Conservation (phyloP, 768 basidiomycete species). For the Tylopilus intermedius region DNA sequence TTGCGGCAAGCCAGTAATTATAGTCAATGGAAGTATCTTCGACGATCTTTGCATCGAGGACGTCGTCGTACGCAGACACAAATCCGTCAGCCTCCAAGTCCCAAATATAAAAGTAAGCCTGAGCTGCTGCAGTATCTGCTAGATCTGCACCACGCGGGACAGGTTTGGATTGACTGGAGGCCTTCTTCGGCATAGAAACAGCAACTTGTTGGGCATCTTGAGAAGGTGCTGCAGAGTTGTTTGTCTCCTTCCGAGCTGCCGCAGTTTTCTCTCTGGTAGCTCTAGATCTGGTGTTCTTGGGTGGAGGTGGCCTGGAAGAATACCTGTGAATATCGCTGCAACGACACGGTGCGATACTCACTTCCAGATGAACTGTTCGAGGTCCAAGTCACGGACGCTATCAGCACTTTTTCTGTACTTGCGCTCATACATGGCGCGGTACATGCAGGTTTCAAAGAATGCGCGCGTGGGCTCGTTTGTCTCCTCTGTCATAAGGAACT, state of each 20-base stretch:
- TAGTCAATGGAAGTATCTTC: slow-evolving; percentile 42
- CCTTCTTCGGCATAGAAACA: slow-evolving; percentile 13
- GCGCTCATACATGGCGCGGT: slow-evolving; percentile 94
- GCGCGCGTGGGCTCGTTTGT: slow-evolving; percentile 74
- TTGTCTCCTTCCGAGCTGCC: slow-evolving; percentile 5
- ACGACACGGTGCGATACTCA: slow-evolving; percentile 37
- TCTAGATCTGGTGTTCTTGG: slow-evolving; percentile 18
- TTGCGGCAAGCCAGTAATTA: slow-evolving; percentile 57
- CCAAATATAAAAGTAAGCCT: slow-evolving; percentile 63
- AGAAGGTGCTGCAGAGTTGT: slow-evolving; percentile 1
- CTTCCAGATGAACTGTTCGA: slow-evolving; percentile 81
- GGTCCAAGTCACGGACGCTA: slow-evolving; percentile 56
- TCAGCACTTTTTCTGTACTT: slow-evolving; percentile 76
- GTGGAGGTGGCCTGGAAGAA: slow-evolving; percentile 21
- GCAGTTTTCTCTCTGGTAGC: slow-evolving; percentile 12
- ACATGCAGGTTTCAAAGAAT: slow-evolving; percentile 92
- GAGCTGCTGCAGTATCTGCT: slow-evolving; percentile 33
- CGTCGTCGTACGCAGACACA: slow-evolving; percentile 40
- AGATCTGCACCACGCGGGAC: slow-evolving; percentile 17
- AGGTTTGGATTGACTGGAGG: slow-evolving; percentile 14
- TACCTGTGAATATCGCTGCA: neutral
- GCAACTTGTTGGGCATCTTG: slow-evolving; percentile 10
- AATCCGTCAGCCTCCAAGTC: slow-evolving; percentile 47
- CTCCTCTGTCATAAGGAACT: slow-evolving; percentile 78
- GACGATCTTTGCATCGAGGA: slow-evolving; percentile 51